Conservation (phyloP, 129 eudicot genomes). For the Heracleum sosnowskyi region DNA sequence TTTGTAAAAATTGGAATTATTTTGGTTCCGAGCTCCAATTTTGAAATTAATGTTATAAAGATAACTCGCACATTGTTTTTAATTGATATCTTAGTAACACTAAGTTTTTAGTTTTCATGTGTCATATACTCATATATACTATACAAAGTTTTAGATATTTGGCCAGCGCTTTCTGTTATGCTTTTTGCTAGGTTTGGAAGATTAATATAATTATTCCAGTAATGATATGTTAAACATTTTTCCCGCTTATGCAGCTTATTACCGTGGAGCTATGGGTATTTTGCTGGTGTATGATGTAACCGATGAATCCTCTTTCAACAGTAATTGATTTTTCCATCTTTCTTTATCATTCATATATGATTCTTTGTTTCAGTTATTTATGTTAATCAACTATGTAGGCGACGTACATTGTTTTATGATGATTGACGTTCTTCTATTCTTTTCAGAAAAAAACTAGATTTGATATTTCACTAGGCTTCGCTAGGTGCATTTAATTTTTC, state of each 20-base stretch:
- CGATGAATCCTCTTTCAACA: constrained; percentile 86
- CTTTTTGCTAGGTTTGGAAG: not conserved
- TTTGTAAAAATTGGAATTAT: too few relatives aligned
- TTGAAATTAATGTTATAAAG: not conserved
- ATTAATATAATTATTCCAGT: not conserved
- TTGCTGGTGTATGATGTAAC: constrained; percentile 93
- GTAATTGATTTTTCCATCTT: constrained; percentile 38
- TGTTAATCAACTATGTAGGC: not conserved
- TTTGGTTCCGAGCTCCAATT: not conserved
- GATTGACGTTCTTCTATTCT: not conserved
- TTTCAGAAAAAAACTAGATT: not conserved
- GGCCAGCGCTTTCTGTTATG: not conserved
- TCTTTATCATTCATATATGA: not conserved
- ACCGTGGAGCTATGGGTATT: constrained; percentile 98
- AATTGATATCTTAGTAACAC: not conserved
- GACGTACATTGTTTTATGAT: not conserved
- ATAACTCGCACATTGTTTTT: too few relatives aligned
- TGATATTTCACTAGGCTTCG: not conserved
- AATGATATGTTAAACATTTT: not conserved
- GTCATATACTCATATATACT: not conserved
- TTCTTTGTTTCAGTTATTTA: not conserved
- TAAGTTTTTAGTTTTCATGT: not conserved
- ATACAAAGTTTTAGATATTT: not conserved
- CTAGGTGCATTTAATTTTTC: not conserved
- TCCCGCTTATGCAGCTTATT: constrained; percentile 59